Conservation (phyloP, 352 stramenopile genomes). For the Phytophthora agathidicida region DNA sequence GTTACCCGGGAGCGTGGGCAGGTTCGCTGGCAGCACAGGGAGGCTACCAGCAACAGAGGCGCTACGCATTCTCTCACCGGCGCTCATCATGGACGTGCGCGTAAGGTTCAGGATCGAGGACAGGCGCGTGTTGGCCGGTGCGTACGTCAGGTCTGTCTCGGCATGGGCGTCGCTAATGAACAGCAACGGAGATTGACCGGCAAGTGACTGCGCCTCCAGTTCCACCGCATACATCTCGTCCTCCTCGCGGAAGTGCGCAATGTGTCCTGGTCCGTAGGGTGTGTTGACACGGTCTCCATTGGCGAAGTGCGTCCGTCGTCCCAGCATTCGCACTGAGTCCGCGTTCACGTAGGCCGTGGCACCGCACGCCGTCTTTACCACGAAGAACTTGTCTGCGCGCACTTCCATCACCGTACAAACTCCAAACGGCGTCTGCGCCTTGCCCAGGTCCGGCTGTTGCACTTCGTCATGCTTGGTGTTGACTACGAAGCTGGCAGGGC, state of each 20-base stretch:
- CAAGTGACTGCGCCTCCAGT: constrained; percentile 38
- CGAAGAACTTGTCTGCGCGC: constrained; percentile 59
- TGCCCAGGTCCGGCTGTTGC: constrained; percentile 38
- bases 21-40: constrained; percentile 44
- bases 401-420: constrained; percentile 54
- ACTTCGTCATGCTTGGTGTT: constrained; percentile 29
- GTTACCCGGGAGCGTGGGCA: constrained; percentile 39
- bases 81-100: constrained; percentile 71
- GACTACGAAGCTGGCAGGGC: constrained; percentile 26
- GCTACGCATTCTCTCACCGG: constrained; percentile 63
- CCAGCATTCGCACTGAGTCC: constrained; percentile 54
- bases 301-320: constrained; percentile 55
- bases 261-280: constrained; percentile 52
- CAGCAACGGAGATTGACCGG: constrained; percentile 38
- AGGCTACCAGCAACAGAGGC: constrained; percentile 59
- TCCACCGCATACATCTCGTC: constrained; percentile 65
- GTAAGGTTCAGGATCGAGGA: constrained; percentile 80
- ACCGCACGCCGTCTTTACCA: constrained; percentile 54
- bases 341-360: constrained; percentile 57
- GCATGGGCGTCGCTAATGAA: constrained; percentile 57
- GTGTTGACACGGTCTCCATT: constrained; percentile 61
- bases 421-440: constrained; percentile 57
- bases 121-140: constrained; percentile 53
- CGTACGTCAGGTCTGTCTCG: constrained; percentile 46
- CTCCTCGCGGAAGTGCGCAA: constrained; percentile 56